phyloP scores from a whole-genome alignment of 345 rosid species.

The Gynandropsis gynandra region DNA sequence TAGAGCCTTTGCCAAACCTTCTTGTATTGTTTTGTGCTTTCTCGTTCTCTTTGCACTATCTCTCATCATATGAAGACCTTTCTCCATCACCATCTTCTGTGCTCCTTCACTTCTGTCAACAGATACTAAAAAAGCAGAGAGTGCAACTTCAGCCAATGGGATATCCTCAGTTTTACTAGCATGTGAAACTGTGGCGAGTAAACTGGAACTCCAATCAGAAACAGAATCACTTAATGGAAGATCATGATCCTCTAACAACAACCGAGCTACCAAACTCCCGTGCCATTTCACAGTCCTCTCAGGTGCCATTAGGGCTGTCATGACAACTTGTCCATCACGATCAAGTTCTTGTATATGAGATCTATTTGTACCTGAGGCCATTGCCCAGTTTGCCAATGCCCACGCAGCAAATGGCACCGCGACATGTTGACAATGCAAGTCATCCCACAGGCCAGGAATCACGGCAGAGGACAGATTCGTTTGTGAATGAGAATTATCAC shows the following conservation, averaged over 20 bases:
- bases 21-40: slow-evolving; percentile 69
- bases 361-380: slow-evolving; percentile 82
- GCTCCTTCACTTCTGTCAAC: slow-evolving; percentile 74
- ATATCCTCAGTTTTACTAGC: slow-evolving; percentile 83
- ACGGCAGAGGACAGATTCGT: slow-evolving; percentile 63
- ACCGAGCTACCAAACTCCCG: slow-evolving; percentile 84
- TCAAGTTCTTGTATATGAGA: slow-evolving; percentile 83
- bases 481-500: slow-evolving; percentile 40
- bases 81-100: slow-evolving; percentile 55
- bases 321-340: slow-evolving; percentile 77
- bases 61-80: slow-evolving; percentile 86
- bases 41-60: slow-evolving; percentile 57
- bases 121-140: slow-evolving; percentile 78
- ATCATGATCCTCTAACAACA: slow-evolving; percentile 75
- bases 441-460: slow-evolving; percentile 99
- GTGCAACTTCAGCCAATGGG: slow-evolving; percentile 68
- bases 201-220: slow-evolving; percentile 88
- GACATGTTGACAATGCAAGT: slow-evolving; percentile 94
- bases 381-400: slow-evolving; percentile 99
- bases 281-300: slow-evolving; percentile 99
- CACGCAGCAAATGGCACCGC: slow-evolving; percentile 99
- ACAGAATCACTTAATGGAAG: slow-evolving; percentile 79
- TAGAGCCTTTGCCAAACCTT: slow-evolving; percentile 78
- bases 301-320: slow-evolving; percentile 84
- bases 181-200: slow-evolving; percentile 70